Evolutionary conservation across 139 green algal species (phyloP).

Genomic region (Helicosporidium sp.): DNA sequence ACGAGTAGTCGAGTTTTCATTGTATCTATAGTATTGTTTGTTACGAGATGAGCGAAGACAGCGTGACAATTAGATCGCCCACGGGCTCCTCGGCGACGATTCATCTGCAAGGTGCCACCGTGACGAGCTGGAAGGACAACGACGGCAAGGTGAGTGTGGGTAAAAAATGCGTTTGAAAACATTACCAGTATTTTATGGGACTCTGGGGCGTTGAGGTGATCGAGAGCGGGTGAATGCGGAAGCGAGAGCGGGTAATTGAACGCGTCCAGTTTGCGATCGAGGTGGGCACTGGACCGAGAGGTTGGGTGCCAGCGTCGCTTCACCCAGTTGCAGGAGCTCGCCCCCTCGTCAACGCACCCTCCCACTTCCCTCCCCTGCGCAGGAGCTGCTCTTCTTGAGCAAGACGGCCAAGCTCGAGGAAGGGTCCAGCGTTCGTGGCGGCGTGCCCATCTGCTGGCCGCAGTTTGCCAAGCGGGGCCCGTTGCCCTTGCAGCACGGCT

Average conservation of each 20-base stretch:
- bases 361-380: not conserved
- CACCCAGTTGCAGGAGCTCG: too few species aligned
- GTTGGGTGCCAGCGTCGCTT: too few species aligned
- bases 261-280: too few species aligned
- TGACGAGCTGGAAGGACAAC: not conserved
- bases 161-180: too few species aligned
- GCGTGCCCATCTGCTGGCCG: not conserved
- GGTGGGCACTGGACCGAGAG: not conserved
- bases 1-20: too few species aligned
- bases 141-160: not conserved
- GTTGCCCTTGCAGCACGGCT: not conserved
- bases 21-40: too few species aligned
- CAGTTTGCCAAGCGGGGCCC: not conserved
- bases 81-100: not conserved
- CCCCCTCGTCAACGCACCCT: too few species aligned
- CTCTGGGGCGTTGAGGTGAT: too few species aligned
- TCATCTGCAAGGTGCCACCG: not conserved
- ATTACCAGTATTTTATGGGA: too few species aligned
- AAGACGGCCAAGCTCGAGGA: not conserved
- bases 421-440: not conserved
- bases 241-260: too few species aligned
- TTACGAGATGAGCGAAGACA: too few species aligned
- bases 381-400: not conserved
- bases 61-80: too few species aligned
- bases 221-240: not conserved